Conservation (phyloP, 176 grass and related monocot species). For the Triticum dicoccoides region DNA sequence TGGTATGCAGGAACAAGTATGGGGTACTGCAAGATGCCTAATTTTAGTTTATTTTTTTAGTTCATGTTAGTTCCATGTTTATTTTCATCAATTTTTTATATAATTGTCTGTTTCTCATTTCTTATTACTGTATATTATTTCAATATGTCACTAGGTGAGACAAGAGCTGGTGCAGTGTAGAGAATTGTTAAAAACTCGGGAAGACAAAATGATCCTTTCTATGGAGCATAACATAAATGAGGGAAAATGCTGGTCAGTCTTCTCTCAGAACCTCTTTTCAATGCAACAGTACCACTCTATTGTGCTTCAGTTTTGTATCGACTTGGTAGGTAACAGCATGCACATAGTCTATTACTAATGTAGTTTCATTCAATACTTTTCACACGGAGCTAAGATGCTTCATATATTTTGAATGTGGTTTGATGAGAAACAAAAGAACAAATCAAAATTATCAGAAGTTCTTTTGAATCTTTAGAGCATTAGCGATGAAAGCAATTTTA, state of each 20-base stretch:
- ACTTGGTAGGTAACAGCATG: slow-evolving; percentile 8
- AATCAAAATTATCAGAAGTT: background rate
- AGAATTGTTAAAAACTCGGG: slow-evolving; percentile 45
- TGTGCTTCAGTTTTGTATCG: slow-evolving; percentile 10
- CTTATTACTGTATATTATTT: background rate
- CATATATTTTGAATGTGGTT: background rate
- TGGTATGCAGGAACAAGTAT: background rate
- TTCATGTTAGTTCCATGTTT: slow-evolving; percentile 22
- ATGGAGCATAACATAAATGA: slow-evolving; percentile 31
- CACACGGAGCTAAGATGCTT: background rate
- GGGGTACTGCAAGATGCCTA: background rate
- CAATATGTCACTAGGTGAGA: slow-evolving; percentile 36
- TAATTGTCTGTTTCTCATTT: background rate
- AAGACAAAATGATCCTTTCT: slow-evolving; percentile 33
- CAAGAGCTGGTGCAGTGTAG: slow-evolving; percentile 49
- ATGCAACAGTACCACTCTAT: background rate
- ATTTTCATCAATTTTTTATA: background rate
- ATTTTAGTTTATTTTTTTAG: background rate
- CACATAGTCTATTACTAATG: slow-evolving; percentile 2
- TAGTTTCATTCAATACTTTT: background rate
- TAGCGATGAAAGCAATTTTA: background rate
- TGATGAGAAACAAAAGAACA: background rate
- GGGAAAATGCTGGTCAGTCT: slow-evolving; percentile 40
- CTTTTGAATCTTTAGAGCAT: background rate
- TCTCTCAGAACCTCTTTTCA: slow-evolving; percentile 14